Evolutionary conservation across 495 filamentous ascomycete species (phyloP).

Genomic region (Penicillium diatomitis): DNA sequence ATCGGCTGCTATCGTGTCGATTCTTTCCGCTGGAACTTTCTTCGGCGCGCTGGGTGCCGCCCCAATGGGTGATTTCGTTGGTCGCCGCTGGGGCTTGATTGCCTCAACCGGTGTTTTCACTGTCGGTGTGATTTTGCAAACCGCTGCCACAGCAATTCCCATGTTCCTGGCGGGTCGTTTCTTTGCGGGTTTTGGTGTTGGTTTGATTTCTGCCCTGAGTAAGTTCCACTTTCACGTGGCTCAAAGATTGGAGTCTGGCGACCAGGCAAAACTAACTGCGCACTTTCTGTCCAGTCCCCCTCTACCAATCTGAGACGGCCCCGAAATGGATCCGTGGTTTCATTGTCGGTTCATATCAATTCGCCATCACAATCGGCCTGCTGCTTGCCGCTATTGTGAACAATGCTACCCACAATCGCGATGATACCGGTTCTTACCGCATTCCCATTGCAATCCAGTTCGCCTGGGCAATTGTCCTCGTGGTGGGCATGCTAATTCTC

Average conservation of each 20-base stretch:
- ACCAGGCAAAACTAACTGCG: neutral
- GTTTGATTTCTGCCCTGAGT: slow-evolving; percentile 49
- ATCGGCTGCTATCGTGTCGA: slow-evolving; percentile 61
- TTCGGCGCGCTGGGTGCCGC: slow-evolving; percentile 65
- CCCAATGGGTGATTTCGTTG: slow-evolving; percentile 59
- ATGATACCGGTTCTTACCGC: slow-evolving; percentile 52
- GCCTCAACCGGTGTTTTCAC: slow-evolving; percentile 46
- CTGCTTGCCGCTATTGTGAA: slow-evolving; percentile 64
- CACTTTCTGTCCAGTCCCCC: slow-evolving; percentile 41
- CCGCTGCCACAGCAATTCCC: slow-evolving; percentile 51
- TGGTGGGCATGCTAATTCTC: slow-evolving; percentile 58
- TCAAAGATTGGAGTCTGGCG: neutral
- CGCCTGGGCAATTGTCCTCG: slow-evolving; percentile 64
- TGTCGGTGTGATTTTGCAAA: slow-evolving; percentile 70
- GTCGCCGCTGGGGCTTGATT: slow-evolving; percentile 61
- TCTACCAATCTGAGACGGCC: slow-evolving; percentile 72
- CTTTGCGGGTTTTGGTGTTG: slow-evolving; percentile 72
- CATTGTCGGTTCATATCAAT: slow-evolving; percentile 69
- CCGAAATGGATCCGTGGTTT: slow-evolving; percentile 70
- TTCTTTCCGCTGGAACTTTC: slow-evolving; percentile 80
- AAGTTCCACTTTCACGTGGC: neutral
- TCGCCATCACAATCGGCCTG: slow-evolving; percentile 71
- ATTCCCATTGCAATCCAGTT: slow-evolving; percentile 76
- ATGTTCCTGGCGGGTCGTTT: slow-evolving; percentile 68
- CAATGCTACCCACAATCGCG: slow-evolving; percentile 54